These are phyloP conservation scores for Melampsora americana DNA, from an alignment of 1,284 basidiomycete genomes.

Conservation along the genomic window DNA sequence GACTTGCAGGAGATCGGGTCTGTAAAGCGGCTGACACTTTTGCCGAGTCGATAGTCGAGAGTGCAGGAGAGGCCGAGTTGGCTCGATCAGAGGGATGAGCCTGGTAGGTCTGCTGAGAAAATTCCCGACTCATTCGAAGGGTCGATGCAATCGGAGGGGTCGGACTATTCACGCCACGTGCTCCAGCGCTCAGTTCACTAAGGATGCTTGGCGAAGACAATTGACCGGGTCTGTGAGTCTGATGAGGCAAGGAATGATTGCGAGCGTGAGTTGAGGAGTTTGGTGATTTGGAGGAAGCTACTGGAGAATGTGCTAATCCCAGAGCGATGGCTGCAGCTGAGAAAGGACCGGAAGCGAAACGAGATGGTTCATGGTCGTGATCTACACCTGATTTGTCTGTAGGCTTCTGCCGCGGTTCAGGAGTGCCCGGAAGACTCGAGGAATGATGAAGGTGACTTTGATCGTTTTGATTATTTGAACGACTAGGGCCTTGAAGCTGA, in stretches of 20 bases:
- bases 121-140: constrained; percentile 42
- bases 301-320: constrained; percentile 20
- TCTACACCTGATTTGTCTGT: constrained; percentile 23
- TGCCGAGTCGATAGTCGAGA: neutral
- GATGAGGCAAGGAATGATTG: neutral
- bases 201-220: constrained; percentile 29
- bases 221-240: neutral
- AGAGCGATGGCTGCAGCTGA: constrained; percentile 42
- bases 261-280: neutral
- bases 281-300: neutral
- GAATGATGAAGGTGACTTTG: constrained; percentile 26
- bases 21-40: neutral
- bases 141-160: constrained; percentile 31
- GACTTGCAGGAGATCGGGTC: neutral
- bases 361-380: neutral
- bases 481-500: constrained; percentile 10
- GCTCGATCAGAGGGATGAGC: constrained; percentile 27
- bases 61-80: neutral
- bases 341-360: constrained; percentile 35
- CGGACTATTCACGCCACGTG: neutral
- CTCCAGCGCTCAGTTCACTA: constrained; percentile 13
- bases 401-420: constrained; percentile 1
- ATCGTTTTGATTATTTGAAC: constrained; percentile 15
- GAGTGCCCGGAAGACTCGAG: constrained; percentile 32
- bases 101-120: constrained; percentile 18